phyloP scores from a whole-genome alignment of 176 grass and related monocot species.

The Carex parvula region DNA sequence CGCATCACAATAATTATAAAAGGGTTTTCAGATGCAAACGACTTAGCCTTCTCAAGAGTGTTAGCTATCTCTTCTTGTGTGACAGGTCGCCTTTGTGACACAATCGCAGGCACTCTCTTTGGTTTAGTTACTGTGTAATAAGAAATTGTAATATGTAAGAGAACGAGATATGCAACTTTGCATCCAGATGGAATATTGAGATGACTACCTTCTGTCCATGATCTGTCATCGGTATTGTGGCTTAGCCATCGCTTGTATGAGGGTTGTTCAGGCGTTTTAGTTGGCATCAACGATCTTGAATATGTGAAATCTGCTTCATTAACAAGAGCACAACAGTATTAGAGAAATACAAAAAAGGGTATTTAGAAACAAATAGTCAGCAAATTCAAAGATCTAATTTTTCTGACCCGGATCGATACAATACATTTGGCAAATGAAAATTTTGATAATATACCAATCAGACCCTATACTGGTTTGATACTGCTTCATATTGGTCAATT shows the following conservation, averaged over 20 bases:
- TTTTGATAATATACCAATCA: not conserved
- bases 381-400: not conserved
- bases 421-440: not conserved
- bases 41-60: slow-evolving; percentile 48
- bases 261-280: slow-evolving; percentile 1
- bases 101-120: slow-evolving; percentile 42
- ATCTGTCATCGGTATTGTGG: slow-evolving; percentile 4
- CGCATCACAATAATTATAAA: slow-evolving; percentile 51
- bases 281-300: not conserved
- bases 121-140: slow-evolving; percentile 34
- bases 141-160: slow-evolving; percentile 15
- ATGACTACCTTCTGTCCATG: slow-evolving; percentile 8
- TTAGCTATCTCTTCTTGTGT: slow-evolving; percentile 59
- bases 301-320: slow-evolving; percentile 10
- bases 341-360: not conserved
- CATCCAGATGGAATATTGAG: not conserved
- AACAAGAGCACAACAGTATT: not conserved
- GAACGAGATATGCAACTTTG: slow-evolving; percentile 18
- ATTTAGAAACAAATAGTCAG: not conserved
- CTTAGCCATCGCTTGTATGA: slow-evolving; percentile 24
- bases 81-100: slow-evolving; percentile 58
- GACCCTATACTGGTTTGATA: not conserved
- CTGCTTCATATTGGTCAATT: not conserved
- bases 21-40: slow-evolving; percentile 66
- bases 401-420: not conserved